These are phyloP conservation scores for Ustilago tritici DNA, from an alignment of 1,284 basidiomycete genomes.

Conservation along the genomic window DNA sequence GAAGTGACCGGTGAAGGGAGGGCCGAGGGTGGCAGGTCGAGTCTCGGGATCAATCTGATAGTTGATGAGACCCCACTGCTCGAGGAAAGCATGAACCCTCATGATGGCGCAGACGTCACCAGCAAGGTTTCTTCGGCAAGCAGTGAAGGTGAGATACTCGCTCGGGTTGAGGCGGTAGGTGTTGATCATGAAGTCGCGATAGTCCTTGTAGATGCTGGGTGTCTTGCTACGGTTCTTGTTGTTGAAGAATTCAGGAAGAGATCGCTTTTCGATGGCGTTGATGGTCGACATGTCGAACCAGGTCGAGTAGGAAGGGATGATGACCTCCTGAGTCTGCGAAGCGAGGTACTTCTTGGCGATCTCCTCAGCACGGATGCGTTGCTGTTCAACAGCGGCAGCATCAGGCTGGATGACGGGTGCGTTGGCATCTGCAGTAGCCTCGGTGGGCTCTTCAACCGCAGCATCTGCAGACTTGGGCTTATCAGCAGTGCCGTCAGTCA, in stretches of 20 bases:
- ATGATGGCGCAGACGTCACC: slow-evolving; percentile 99
- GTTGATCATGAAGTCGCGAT: slow-evolving; percentile 99
- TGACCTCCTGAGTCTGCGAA: slow-evolving; percentile 90
- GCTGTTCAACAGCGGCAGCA: slow-evolving; percentile 82
- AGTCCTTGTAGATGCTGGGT: slow-evolving; percentile 97
- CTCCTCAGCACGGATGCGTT: slow-evolving; percentile 81
- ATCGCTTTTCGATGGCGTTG: slow-evolving; percentile 89
- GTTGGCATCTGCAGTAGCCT: slow-evolving; percentile 76
- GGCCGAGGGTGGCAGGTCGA: slow-evolving; percentile 90
- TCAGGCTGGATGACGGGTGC: slow-evolving; percentile 71
- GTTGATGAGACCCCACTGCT: slow-evolving; percentile 99
- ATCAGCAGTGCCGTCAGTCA: slow-evolving; percentile 50
- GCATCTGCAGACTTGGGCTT: slow-evolving; percentile 45
- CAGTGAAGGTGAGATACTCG: slow-evolving; percentile 97
- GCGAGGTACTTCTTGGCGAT: slow-evolving; percentile 93
- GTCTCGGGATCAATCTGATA: slow-evolving; percentile 99
- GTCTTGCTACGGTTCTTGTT: slow-evolving; percentile 88
- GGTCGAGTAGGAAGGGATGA: slow-evolving; percentile 95
- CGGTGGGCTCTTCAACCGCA: slow-evolving; percentile 79
- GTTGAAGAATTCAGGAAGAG: slow-evolving; percentile 98
- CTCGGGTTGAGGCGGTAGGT: slow-evolving; percentile 93
- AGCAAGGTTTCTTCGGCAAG: slow-evolving; percentile 92
- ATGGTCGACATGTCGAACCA: slow-evolving; percentile 98
- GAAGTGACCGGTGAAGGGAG: slow-evolving; percentile 98
- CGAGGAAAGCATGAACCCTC: slow-evolving; percentile 97